These are phyloP conservation scores for Neonectria hederae DNA, from an alignment of 2,329 filamentous ascomycete species.

Conservation along the genomic window DNA sequence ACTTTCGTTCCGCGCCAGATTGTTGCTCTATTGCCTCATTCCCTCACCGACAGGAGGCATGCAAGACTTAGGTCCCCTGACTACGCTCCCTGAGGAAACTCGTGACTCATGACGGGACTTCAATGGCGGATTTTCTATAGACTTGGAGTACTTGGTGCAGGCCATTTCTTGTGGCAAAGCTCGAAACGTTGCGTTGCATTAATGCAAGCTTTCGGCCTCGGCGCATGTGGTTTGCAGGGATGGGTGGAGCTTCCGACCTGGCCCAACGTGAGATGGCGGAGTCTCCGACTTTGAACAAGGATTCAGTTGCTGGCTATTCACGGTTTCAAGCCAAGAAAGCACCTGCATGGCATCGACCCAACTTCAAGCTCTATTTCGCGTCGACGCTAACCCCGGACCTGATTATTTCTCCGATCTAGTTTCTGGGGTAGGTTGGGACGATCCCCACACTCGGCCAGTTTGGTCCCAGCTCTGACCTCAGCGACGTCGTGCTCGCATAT, in stretches of 20 bases:
- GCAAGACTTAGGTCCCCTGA: not conserved
- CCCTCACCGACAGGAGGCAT: not conserved
- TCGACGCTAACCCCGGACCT: not conserved
- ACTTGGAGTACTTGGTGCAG: not conserved
- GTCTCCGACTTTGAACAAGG: not conserved
- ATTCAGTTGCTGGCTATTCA: not conserved
- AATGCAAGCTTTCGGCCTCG: not conserved
- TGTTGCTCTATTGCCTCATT: not conserved
- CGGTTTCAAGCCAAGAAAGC: not conserved
- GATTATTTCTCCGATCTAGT: not conserved
- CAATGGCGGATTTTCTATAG: not conserved
- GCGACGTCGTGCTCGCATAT: not conserved
- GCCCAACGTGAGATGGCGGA: not conserved
- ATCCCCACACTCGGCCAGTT: not conserved
- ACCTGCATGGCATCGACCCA: not conserved
- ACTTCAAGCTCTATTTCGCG: not conserved
- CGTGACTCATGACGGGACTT: not conserved
- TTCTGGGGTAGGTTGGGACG: not conserved
- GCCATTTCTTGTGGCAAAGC: not conserved
- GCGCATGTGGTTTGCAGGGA: not conserved
- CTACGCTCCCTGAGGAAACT: not conserved
- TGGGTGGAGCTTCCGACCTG: not conserved
- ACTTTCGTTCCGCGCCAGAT: no score
- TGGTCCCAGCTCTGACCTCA: not conserved
- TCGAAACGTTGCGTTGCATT: not conserved